Evolutionary conservation across 768 basidiomycete genomes (phyloP), one percentile per base, ranked within the genome.

Genomic region (Mycena pura): DNA sequence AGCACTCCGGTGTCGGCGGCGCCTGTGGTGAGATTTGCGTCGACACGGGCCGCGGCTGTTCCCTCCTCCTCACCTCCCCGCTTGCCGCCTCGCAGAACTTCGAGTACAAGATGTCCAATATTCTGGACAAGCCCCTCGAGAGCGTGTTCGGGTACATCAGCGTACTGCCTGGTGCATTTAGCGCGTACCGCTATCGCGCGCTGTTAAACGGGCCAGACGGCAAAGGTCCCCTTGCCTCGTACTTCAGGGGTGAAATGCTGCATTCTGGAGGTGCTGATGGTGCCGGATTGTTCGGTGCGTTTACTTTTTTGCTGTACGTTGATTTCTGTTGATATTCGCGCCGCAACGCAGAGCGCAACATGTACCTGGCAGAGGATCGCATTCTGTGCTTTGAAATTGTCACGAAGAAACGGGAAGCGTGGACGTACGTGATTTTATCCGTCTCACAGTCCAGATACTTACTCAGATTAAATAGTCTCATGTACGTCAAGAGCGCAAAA

Each of bases 51-150:
- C 84, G 82, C 65, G 90, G 82, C 14, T 94, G 92, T 66, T 79
- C 84, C 15, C 80, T 92, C 15, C 78, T 93, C 19, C 81, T 93
- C 34, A 85, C 77, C 10, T 92, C 89, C 66, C 91, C 92, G 43
- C 78, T 93, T 25, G 91, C 93, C 14, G 96, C 96, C 5, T 96
- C 95, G 0, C 96, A 97, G 80, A 97, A 98, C 74, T 98, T 96
- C 64, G 93, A 96, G 87, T 96, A 96, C 80, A 96, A 96, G 80
- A 93, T 93, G 89, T 94, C 93, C 24, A 95, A 97, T 70, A 92
- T 96, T 65, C 86, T 98, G 32, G 96, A 98, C 74, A 98, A 98
- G 74, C 95, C 96, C 1, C 84, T 95, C 50, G 96, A 98, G 88
- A 92, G 90, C 70, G 88, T 93, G 67, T 93, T 92, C 65, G 91